Percentiles rank a stretch among this genome's conserved stretches.
These are phyloP conservation scores for Pyrenophora seminiperda DNA, from an alignment of 2,329 filamentous ascomycete species.

Conservation along the genomic window DNA sequence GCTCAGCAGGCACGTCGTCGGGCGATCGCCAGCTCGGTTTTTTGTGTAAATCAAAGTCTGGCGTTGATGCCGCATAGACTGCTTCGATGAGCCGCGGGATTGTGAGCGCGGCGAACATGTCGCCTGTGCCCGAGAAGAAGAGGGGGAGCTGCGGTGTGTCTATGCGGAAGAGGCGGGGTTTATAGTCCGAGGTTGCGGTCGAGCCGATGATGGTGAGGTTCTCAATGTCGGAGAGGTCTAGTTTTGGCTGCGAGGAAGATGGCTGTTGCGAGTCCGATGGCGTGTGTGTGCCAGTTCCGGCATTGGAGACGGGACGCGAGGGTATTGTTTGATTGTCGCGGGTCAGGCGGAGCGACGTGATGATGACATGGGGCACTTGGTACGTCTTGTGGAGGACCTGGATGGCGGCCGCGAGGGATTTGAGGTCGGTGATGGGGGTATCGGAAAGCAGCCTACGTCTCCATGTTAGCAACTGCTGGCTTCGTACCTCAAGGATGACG, in stretches of 20 bases:
- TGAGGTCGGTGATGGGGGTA: constrained; percentile 78
- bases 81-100: constrained; percentile 87
- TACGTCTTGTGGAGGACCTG: constrained; percentile 76
- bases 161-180: constrained; percentile 84
- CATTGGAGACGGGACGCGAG: constrained; percentile 42
- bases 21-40: constrained; percentile 74
- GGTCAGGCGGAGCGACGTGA: constrained; percentile 82
- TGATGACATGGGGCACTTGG: constrained; percentile 83
- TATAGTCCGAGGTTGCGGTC: constrained; percentile 66
- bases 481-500: constrained; percentile 33
- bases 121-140: constrained; percentile 95
- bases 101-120: constrained; percentile 96
- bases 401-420: constrained; percentile 74
- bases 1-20: constrained; percentile 69
- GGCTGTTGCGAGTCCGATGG: constrained; percentile 23
- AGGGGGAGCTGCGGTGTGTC: constrained; percentile 85
- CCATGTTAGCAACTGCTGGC: neutral
- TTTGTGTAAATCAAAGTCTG: constrained; percentile 53
- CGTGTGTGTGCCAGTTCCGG: constrained; percentile 29
- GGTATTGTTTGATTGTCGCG: constrained; percentile 55
- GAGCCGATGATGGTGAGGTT: constrained; percentile 77
- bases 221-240: constrained; percentile 22
- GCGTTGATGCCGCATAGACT: constrained; percentile 56
- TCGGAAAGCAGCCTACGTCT: constrained; percentile 73
- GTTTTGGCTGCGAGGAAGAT: constrained; percentile 17